Base-by-base conservation (phyloP, 129 eudicot genomes). In the Flaveria bidentis region DNA sequence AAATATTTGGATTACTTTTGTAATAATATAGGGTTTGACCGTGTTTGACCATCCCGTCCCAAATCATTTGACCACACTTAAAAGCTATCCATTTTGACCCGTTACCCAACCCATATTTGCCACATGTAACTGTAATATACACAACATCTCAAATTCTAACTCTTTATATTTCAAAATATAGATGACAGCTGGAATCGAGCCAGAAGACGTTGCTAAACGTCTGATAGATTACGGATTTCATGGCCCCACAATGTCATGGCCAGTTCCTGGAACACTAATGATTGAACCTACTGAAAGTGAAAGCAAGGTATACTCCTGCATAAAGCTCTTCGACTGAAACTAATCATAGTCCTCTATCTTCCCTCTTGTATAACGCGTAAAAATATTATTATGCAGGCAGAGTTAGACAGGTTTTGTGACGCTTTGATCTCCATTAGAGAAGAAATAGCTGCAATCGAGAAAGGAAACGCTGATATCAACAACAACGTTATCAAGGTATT, bases 221-320 rank as follows among this genome's bases (percentile, higher is more conserved):
- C 88, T 94, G 47, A 94, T 94, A 69, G 98, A 94, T 86, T 94
- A 91, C 10, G 98, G 98, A 66, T 94, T 94, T 72, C 98, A 94
- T 67, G 96, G 90, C 25, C 98, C 98, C 41, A 94, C 98, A 70
- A 91, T 94, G 98, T 94, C 98, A 18, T 94, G 93, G 93, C 98
- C 98, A 0, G 98, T 94, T 79, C 98, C 98, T 2, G 98, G 98
- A 44, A 94, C 98, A 8, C 98, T 94, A 45, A 94, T 94, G 98
- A 89, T 94, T 76, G 97, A 94, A 81, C 98, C 98, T 9, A 94
- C 98, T 3, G 98, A 94, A 84, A 91, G 98, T 77, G 98, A 94
- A 84, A 94, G 98, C 97, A 94, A 94, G 97, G 98, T 93, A 83
- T 45, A 51, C 20, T 57, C 4, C 22, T 49, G 41, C 41, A 36